Base-by-base conservation (phyloP, 495 filamentous ascomycete species). In the Delitschia confertaspora region DNA sequence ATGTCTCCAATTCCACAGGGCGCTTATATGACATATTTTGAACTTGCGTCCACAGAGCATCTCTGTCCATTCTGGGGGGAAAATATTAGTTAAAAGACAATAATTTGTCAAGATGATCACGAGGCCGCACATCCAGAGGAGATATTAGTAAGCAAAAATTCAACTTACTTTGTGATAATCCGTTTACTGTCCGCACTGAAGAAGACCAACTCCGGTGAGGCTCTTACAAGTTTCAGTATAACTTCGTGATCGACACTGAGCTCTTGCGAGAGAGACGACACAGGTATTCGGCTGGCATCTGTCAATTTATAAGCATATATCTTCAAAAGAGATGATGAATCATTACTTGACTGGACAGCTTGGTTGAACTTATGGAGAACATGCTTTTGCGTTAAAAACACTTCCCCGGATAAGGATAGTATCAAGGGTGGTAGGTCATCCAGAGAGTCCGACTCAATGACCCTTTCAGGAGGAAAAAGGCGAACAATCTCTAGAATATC, bases 121-220 rank as follows among this genome's bases (percentile, higher is more conserved):
- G n/a, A n/a, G n/a, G n/a, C n/a, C n/a, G n/a, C n/a, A n/a, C n/a
- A n/a, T n/a, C n/a, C n/a, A n/a, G n/a, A n/a, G n/a, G n/a, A n/a
- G n/a, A n/a, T n/a, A n/a, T n/a, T n/a, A n/a, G n/a, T n/a, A n/a
- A n/a, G n/a, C n/a, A n/a, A n/a, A n/a, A n/a, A n/a, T n/a, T n/a
- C n/a, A n/a, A n/a, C 44, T 23, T 32, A 38, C 39, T 35, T 33
- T 3, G 51, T 11, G 23, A 55, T 31, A 20, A 55, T 39, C 10
- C 35, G 10, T 9, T 19, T 8, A 6, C 42, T 29, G 21, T 50
- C 24, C 21, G 11, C 33, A 26, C 42, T 50, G 22, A 55, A 22
- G 14, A 55, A 22, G 14, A 37, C 41, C 2, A 42, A 24, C 9
- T 21, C 14, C 13, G 35, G 47, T 14, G n/a, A 41, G 3, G 29